Conservation (phyloP, 169 alveolate genomes). For the Theileria equi region DNA sequence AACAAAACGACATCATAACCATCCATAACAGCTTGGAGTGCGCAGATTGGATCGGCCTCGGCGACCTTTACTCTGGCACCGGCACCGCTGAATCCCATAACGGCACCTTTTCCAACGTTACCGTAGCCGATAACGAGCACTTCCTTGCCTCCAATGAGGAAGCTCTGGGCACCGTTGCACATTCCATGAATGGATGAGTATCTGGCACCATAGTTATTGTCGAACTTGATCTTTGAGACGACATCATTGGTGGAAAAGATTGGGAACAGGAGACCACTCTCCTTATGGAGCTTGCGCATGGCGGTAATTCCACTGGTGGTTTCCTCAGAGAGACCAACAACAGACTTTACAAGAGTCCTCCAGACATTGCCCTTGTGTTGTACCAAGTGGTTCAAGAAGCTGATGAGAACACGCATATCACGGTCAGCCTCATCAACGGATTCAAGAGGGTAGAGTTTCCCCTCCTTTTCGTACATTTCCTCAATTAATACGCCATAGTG, state of each 20-base stretch:
- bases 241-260: constrained; percentile 96
- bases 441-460: constrained; percentile 51
- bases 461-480: constrained; percentile 64
- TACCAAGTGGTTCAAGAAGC: constrained; percentile 82
- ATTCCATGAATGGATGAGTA: constrained; percentile 97
- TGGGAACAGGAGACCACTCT: constrained; percentile 89
- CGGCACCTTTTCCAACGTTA: constrained; percentile 99
- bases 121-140: constrained; percentile 97
- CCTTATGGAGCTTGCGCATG: constrained; percentile 85
- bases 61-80: constrained; percentile 97
- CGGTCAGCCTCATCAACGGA: constrained; percentile 65
- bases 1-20: constrained; percentile 92
- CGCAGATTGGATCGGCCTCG: constrained; percentile 98
- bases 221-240: constrained; percentile 97
- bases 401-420: constrained; percentile 71
- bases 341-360: constrained; percentile 84
- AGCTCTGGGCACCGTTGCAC: constrained; percentile 95
- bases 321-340: constrained; percentile 96
- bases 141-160: constrained; percentile 96
- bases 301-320: constrained; percentile 98
- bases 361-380: constrained; percentile 85
- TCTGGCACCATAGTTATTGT: constrained; percentile 97
- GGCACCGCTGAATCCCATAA: constrained; percentile 93
- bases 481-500: constrained; percentile 89
- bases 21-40: constrained; percentile 97